These are phyloP conservation scores for Litsea cubeba DNA, from an alignment of 164 flowering plant species.

Conservation along the genomic window DNA sequence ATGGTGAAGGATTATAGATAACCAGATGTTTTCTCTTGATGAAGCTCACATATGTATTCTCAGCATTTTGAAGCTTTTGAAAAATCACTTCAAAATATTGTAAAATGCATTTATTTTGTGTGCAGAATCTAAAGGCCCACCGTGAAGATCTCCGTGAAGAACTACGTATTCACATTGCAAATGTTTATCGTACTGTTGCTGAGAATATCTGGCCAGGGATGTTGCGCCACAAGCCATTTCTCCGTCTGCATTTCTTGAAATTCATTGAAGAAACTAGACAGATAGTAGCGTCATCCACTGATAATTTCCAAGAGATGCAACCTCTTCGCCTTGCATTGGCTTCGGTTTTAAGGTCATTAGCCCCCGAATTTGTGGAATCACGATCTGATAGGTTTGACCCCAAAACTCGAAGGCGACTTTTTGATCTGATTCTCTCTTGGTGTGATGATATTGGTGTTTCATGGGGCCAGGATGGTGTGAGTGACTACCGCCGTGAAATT, in stretches of 20 bases:
- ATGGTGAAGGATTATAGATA: background rate
- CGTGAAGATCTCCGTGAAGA: slow-evolving; percentile 96
- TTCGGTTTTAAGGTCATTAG: slow-evolving; percentile 77
- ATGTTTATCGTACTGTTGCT: slow-evolving; percentile 82
- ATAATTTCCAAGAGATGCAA: slow-evolving; percentile 85
- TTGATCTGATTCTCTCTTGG: slow-evolving; percentile 93
- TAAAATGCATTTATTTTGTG: background rate
- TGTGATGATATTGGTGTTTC: slow-evolving; percentile 77
- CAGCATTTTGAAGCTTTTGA: slow-evolving; percentile 1
- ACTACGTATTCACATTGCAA: slow-evolving; percentile 78
- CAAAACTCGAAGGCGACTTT: slow-evolving; percentile 78
- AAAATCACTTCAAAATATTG: background rate
- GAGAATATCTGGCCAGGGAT: slow-evolving; percentile 96
- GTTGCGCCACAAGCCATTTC: slow-evolving; percentile 69
- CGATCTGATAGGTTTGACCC: slow-evolving; percentile 86
- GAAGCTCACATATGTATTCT: background rate
- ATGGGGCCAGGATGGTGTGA: slow-evolving; percentile 80
- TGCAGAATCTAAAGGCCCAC: slow-evolving; percentile 83
- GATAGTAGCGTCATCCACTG: slow-evolving; percentile 48
- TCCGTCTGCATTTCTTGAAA: slow-evolving; percentile 82
- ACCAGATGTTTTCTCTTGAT: slow-evolving; percentile 1
- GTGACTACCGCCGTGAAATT: slow-evolving; percentile 89
- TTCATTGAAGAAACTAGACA: slow-evolving; percentile 87
- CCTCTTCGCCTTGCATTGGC: slow-evolving; percentile 93
- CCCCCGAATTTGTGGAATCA: slow-evolving; percentile 92